These are phyloP conservation scores for Picea sitchensis DNA, from an alignment of 75 land plant genomes.

Conservation along the genomic window DNA sequence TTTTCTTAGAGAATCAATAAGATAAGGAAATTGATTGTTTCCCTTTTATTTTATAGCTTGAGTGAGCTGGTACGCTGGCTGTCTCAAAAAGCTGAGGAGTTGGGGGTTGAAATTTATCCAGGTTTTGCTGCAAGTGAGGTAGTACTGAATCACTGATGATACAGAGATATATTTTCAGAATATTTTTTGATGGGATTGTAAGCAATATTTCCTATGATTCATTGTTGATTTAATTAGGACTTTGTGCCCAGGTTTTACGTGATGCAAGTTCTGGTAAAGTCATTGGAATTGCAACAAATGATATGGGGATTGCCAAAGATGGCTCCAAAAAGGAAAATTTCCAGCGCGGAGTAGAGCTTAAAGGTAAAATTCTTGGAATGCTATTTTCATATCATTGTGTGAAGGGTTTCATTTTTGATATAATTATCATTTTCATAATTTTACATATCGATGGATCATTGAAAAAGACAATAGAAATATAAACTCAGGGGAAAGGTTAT, in stretches of 20 bases:
- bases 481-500: neutral
- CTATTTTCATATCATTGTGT: neutral
- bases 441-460: too few relatives aligned
- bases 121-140: conserved; percentile 99
- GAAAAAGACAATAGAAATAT: neutral
- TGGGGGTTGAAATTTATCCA: conserved; percentile 97
- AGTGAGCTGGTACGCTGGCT: conserved; percentile 97
- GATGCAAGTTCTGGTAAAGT: conserved; percentile 55
- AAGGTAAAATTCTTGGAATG: conserved; percentile 38
- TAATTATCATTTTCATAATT: neutral
- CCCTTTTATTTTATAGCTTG: conserved; percentile 51
- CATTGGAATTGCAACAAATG: conserved; percentile 90
- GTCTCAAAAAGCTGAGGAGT: conserved; percentile 87
- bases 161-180: neutral
- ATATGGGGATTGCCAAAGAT: conserved; percentile 94
- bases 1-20: neutral
- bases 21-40: neutral
- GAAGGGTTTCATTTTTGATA: neutral
- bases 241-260: conserved; percentile 58
- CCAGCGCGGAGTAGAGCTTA: conserved; percentile 90
- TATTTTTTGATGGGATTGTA: neutral
- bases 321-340: conserved; percentile 81
- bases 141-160: neutral
- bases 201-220: neutral
- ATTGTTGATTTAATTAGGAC: neutral